Conservation (phyloP, 2,329 filamentous ascomycete genomes). For the Fusarium pininemorale region DNA sequence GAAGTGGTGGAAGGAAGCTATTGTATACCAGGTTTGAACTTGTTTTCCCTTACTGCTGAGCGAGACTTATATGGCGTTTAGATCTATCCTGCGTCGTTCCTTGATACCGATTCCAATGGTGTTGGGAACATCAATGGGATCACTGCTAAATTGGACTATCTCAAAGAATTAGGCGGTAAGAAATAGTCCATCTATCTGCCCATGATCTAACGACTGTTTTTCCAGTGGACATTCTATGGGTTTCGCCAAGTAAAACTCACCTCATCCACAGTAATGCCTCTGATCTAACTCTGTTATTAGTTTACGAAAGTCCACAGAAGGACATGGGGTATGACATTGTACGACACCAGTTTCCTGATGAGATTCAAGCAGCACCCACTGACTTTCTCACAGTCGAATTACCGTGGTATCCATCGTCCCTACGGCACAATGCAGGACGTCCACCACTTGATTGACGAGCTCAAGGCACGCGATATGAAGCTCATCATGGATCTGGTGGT, state of each 20-base stretch:
- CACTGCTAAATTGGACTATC: constrained; percentile 61
- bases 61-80: constrained; percentile 30
- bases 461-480: constrained; percentile 23
- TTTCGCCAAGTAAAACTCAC: neutral
- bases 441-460: constrained; percentile 26
- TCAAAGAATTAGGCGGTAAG: constrained; percentile 26
- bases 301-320: constrained; percentile 35
- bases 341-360: neutral
- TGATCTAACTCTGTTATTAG: neutral
- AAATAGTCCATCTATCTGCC: rapidly evolving
- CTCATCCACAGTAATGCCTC: too few species aligned
- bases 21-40: neutral
- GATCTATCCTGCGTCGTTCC: constrained; percentile 66
- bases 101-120: constrained; percentile 62
- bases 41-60: rapidly evolving
- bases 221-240: neutral
- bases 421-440: constrained; percentile 35
- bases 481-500: constrained; percentile 36
- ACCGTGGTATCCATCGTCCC: constrained; percentile 29
- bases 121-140: constrained; percentile 63
- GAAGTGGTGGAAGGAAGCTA: constrained; percentile 1
- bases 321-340: constrained; percentile 40
- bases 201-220: neutral
- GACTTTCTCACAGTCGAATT: constrained; percentile 2
- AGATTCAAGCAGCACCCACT: rapidly evolving